A percentile compares a stretch with the other conserved stretches of the same genome.
Conservation (phyloP, 139 green algal species). For the Tetraselmis striata region DNA sequence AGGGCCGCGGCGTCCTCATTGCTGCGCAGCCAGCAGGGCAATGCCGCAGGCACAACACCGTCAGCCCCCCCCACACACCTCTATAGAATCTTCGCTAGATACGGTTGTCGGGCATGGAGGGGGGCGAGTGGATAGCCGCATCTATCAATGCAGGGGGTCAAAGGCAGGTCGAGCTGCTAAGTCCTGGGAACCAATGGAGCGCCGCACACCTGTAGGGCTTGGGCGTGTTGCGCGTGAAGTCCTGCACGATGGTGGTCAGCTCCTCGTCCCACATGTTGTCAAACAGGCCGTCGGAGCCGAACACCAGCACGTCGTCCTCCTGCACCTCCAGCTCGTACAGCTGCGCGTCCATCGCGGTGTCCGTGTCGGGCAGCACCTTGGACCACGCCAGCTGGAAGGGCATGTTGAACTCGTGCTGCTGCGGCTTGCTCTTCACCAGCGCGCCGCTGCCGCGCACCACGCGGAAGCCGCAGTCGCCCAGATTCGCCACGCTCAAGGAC, state of each 20-base stretch:
- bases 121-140: neutral
- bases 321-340: conserved; percentile 51
- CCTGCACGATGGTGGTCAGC: conserved; percentile 46
- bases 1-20: conserved; percentile 6
- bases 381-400: conserved; percentile 78
- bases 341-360: conserved; percentile 41
- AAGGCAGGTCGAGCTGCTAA: neutral
- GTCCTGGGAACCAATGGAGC: neutral
- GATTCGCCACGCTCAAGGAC: conserved; percentile 57
- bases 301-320: conserved; percentile 71
- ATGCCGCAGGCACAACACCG: too few species aligned
- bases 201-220: neutral
- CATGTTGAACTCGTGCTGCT: conserved; percentile 96
- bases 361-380: neutral
- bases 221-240: neutral
- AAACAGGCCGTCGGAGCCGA: conserved; percentile 89
- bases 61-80: too few species aligned
- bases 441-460: conserved; percentile 49
- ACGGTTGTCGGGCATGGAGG: too few species aligned
- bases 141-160: neutral
- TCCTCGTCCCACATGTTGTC: conserved; percentile 95
- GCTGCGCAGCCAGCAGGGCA: neutral
- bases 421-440: conserved; percentile 34
- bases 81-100: too few species aligned
- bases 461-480: conserved; percentile 74